phyloP scores from a whole-genome alignment of 306 rosid species.

The Canavalia gladiata region DNA sequence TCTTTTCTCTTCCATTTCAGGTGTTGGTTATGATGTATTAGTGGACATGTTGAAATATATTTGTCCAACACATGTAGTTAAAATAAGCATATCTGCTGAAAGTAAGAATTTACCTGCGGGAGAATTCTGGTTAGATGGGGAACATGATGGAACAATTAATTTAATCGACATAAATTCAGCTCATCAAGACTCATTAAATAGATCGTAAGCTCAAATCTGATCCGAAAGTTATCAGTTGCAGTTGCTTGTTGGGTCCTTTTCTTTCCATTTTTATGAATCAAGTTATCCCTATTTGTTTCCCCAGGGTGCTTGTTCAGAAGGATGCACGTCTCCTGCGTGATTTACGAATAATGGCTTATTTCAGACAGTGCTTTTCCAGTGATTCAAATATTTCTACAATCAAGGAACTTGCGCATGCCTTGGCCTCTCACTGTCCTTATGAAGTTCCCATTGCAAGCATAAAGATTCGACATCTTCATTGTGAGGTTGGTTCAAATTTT shows the following conservation, averaged over 20 bases:
- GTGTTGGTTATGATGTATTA: constrained; percentile 82
- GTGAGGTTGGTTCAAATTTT: constrained; percentile 65
- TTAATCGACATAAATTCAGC: constrained; percentile 81
- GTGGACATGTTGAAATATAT: constrained; percentile 79
- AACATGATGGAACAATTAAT: constrained; percentile 50
- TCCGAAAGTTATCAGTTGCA: constrained; percentile 24
- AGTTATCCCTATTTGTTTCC: constrained; percentile 38
- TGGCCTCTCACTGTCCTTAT: constrained; percentile 84
- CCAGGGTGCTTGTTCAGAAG: constrained; percentile 74
- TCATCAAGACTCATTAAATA: constrained; percentile 72
- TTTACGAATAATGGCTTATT: constrained; percentile 82
- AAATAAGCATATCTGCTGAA: constrained; percentile 73
- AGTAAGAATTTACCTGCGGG: constrained; percentile 87
- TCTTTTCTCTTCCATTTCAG: constrained; percentile 57
- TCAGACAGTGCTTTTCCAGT: constrained; percentile 82
- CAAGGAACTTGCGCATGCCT: constrained; percentile 86
- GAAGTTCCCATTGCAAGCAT: constrained; percentile 90
- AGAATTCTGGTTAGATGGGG: constrained; percentile 76
- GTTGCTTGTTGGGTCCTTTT: constrained; percentile 30
- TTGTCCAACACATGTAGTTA: constrained; percentile 83
- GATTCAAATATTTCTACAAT: constrained; percentile 71
- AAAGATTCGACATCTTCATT: constrained; percentile 79
- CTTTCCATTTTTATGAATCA: not conserved
- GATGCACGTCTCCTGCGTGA: constrained; percentile 79
- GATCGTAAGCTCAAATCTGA: constrained; percentile 72